These are phyloP conservation scores for Phellinidium pouzarii DNA, from an alignment of 1,284 basidiomycete genomes.

Conservation along the genomic window DNA sequence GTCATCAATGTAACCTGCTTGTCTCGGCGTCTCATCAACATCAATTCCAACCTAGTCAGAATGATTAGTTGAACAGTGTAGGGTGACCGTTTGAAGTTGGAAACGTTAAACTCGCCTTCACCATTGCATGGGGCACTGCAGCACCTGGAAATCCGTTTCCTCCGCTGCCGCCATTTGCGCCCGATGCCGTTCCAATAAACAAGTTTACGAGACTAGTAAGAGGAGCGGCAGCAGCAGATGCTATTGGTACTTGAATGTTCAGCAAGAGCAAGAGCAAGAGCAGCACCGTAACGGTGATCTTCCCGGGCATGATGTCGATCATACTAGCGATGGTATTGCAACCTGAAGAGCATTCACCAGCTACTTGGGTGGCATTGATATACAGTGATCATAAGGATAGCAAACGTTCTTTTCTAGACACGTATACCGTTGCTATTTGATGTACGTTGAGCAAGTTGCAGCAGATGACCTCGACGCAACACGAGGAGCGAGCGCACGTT, in stretches of 20 bases:
- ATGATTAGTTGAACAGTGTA: background rate
- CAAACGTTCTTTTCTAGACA: background rate
- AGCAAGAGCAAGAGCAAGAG: too few species aligned
- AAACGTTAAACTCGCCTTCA: slow-evolving; percentile 31
- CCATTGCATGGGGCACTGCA: slow-evolving; percentile 47
- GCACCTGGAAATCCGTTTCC: slow-evolving; percentile 47
- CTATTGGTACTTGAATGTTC: too few species aligned
- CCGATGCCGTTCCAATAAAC: slow-evolving; percentile 43
- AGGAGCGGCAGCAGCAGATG: slow-evolving; percentile 13
- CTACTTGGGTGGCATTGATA: too few species aligned
- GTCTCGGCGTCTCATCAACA: slow-evolving; percentile 39
- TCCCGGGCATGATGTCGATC: background rate
- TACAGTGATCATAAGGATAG: too few species aligned
- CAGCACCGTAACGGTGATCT: background rate
- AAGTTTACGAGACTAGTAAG: slow-evolving; percentile 40
- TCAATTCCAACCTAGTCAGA: slow-evolving; percentile 39
- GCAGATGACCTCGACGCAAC: background rate
- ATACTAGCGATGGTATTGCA: too few species aligned
- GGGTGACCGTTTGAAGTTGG: background rate
- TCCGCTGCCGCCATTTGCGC: slow-evolving; percentile 39
- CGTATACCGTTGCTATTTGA: background rate
- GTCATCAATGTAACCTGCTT: slow-evolving; percentile 39
- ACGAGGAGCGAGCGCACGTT: background rate
- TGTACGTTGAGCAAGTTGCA: background rate
- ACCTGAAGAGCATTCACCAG: too few species aligned